A percentile compares a stretch with the other conserved stretches of the same genome.
Conservation (phyloP, 306 rosid genomes). For the Macrotyloma uniflorum region DNA sequence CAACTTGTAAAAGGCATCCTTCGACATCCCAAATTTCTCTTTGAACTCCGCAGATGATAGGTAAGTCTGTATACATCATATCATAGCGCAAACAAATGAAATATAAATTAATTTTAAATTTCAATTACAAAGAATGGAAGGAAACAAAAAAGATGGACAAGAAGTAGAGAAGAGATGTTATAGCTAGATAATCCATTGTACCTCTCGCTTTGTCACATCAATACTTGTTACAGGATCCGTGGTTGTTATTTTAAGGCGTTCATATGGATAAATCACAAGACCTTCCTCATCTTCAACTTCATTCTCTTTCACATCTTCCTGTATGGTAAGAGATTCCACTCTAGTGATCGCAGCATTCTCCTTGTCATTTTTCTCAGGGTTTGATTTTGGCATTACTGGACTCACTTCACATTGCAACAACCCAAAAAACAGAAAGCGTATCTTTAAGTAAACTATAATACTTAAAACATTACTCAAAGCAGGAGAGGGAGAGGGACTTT, state of each 20-base stretch:
- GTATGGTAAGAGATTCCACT: slow-evolving; percentile 76
- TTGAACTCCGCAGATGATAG: slow-evolving; percentile 83
- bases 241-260: slow-evolving; percentile 63
- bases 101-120: background rate
- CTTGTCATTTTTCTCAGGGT: slow-evolving; percentile 57
- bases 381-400: slow-evolving; percentile 57
- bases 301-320: slow-evolving; percentile 83
- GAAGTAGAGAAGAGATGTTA: background rate
- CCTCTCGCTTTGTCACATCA: slow-evolving; percentile 93
- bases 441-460: slow-evolving; percentile 15
- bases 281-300: slow-evolving; percentile 88
- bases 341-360: slow-evolving; percentile 60
- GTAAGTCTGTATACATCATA: slow-evolving; percentile 62
- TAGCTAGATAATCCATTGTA: slow-evolving; percentile 34
- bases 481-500: slow-evolving; percentile 10
- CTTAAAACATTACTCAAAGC: background rate
- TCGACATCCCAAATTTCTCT: slow-evolving; percentile 80
- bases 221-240: slow-evolving; percentile 67
- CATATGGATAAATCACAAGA: slow-evolving; percentile 65
- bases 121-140: background rate
- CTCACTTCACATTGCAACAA: slow-evolving; percentile 57
- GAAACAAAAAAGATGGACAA: background rate
- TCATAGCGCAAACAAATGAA: slow-evolving; percentile 16
- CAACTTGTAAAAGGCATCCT: slow-evolving; percentile 78
- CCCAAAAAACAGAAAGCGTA: slow-evolving; percentile 22